Percentiles rank a stretch among this genome's conserved stretches.
Conservation (phyloP, 345 rosid genomes). For the Bruguiera sexangula region DNA sequence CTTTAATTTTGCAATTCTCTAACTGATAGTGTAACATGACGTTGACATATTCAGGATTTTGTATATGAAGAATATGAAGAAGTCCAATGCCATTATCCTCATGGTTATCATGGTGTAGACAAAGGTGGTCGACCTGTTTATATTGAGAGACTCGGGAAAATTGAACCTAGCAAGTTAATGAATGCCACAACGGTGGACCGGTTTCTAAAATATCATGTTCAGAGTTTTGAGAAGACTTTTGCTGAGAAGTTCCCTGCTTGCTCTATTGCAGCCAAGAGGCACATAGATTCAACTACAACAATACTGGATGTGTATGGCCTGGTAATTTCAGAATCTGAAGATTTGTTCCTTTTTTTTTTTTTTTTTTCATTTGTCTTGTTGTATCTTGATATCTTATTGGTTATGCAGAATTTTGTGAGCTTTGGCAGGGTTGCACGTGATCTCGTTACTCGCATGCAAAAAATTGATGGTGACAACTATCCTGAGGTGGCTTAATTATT, state of each 20-base stretch:
- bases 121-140: constrained; percentile 85
- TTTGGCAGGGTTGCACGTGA: constrained; percentile 91
- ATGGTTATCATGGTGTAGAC: constrained; percentile 96
- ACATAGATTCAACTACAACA: constrained; percentile 65
- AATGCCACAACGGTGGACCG: constrained; percentile 78
- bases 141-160: constrained; percentile 77
- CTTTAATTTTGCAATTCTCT: constrained; percentile 4
- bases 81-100: constrained; percentile 82
- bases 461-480: constrained; percentile 96
- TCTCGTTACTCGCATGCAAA: constrained; percentile 87
- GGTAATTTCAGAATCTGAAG: constrained; percentile 36
- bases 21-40: constrained; percentile 7
- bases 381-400: constrained; percentile 12
- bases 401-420: constrained; percentile 79
- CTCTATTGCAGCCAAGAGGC: constrained; percentile 79
- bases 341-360: neutral
- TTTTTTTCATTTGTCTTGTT: neutral
- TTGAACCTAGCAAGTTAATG: constrained; percentile 77
- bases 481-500: constrained; percentile 68
- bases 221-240: constrained; percentile 87
- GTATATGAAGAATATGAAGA: constrained; percentile 71
- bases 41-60: constrained; percentile 61
- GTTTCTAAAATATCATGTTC: constrained; percentile 83
- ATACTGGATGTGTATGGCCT: constrained; percentile 86
- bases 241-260: constrained; percentile 90